These are phyloP conservation scores for Endocalyx cinctus DNA, from an alignment of 2,329 filamentous ascomycete genomes.

Conservation along the genomic window DNA sequence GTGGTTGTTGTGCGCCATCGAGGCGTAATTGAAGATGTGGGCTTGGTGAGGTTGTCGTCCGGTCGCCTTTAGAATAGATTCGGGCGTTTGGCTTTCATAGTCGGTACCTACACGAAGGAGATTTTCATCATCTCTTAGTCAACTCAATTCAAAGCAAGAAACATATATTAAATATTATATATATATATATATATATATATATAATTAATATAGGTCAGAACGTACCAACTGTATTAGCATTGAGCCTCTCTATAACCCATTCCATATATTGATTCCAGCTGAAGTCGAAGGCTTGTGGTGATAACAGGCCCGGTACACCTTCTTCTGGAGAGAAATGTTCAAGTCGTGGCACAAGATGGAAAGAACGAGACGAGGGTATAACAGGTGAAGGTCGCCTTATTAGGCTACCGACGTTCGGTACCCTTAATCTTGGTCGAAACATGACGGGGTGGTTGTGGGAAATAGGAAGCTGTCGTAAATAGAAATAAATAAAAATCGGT, in stretches of 20 bases:
- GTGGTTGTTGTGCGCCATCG: slow-evolving; percentile 88
- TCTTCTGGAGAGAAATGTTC: slow-evolving; percentile 32
- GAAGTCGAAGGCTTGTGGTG: slow-evolving; percentile 62
- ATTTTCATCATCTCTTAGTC: no score
- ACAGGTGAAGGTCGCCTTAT: slow-evolving; percentile 27
- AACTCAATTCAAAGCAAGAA: no score
- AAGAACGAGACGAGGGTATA: slow-evolving; percentile 30
- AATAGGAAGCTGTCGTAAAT: no score
- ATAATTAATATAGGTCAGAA: slow-evolving; percentile 10
- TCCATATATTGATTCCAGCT: slow-evolving; percentile 82
- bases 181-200: slow-evolving; percentile 2
- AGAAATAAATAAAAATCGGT: no score
- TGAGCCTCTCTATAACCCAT: slow-evolving; percentile 70
- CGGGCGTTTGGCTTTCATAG: slow-evolving; percentile 55
- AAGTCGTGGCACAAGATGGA: slow-evolving; percentile 45
- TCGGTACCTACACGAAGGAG: slow-evolving; percentile 66
- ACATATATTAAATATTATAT: neutral
- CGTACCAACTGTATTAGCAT: slow-evolving; percentile 67
- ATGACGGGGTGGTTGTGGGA: slow-evolving; percentile 39
- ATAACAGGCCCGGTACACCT: slow-evolving; percentile 67
- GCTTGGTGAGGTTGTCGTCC: slow-evolving; percentile 76
- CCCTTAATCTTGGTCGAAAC: slow-evolving; percentile 51
- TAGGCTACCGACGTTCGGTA: slow-evolving; percentile 39
- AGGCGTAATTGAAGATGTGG: slow-evolving; percentile 89
- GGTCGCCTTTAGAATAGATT: slow-evolving; percentile 67